These are phyloP conservation scores for Lavandula angustifolia DNA, from an alignment of 257 asterid genomes.

Conservation along the genomic window DNA sequence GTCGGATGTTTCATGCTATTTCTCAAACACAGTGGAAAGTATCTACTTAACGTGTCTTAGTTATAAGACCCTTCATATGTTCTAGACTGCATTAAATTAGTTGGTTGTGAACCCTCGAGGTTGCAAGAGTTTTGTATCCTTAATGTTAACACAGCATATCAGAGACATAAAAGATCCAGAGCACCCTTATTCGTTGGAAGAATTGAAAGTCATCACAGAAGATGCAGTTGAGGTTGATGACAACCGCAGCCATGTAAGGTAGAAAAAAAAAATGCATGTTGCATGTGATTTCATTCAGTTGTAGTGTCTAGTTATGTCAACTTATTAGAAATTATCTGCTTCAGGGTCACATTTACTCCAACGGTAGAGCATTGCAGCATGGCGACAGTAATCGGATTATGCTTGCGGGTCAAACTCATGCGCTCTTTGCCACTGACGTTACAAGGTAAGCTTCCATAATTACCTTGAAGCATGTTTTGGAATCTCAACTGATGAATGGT, in stretches of 20 bases:
- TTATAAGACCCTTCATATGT: conserved; percentile 9
- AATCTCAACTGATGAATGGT: conserved; percentile 14
- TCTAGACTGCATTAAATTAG: conserved; percentile 8
- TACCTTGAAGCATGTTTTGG: conserved; percentile 8
- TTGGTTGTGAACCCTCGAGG: neutral
- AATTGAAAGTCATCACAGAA: conserved; percentile 86
- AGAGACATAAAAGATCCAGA: conserved; percentile 99
- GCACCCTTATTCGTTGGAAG: conserved; percentile 92
- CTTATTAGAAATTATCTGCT: conserved; percentile 29
- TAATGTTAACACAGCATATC: conserved; percentile 74
- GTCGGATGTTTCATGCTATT: neutral
- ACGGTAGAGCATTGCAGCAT: conserved; percentile 97
- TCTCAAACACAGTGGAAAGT: conserved; percentile 4
- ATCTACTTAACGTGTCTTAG: neutral
- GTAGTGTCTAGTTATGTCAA: conserved; percentile 5
- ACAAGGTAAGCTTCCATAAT: conserved; percentile 53
- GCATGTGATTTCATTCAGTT: conserved; percentile 12
- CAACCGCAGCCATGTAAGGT: conserved; percentile 72
- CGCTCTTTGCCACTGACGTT: conserved; percentile 80
- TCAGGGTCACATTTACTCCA: conserved; percentile 93
- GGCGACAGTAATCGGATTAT: conserved; percentile 88
- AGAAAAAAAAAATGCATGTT: conserved; percentile 19
- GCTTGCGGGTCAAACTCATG: conserved; percentile 94
- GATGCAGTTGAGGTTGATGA: conserved; percentile 88
- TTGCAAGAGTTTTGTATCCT: conserved; percentile 44